A percentile compares a stretch with the other conserved stretches of the same genome.
Conservation (phyloP, 2,329 filamentous ascomycete genomes). For the Hypoxylon sp. region DNA sequence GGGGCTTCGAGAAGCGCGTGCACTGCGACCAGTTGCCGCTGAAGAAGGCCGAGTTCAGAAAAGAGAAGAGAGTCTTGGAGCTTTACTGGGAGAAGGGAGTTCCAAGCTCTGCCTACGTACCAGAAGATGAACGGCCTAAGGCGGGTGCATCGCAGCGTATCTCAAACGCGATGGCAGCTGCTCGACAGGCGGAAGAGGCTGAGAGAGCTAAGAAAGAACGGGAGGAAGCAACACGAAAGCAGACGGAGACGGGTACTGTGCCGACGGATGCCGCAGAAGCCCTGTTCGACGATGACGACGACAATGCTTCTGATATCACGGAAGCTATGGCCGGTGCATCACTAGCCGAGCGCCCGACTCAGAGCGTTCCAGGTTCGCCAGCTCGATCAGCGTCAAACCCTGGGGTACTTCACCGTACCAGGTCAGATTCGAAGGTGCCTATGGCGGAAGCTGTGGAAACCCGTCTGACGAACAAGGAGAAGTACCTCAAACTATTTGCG, state of each 20-base stretch:
- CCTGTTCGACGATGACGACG: conserved; percentile 94
- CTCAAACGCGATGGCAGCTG: conserved; percentile 81
- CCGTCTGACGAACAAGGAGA: conserved; percentile 93
- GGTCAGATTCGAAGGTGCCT: conserved; percentile 93
- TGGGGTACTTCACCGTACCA: conserved; percentile 85
- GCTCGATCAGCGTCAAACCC: conserved; percentile 78
- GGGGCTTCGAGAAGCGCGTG: conserved; percentile 98
- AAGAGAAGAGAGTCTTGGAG: conserved; percentile 93
- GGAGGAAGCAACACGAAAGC: conserved; percentile 91
- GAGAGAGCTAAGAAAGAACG: conserved; percentile 86
- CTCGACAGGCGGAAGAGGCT: conserved; percentile 85
- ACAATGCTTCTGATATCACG: conserved; percentile 89
- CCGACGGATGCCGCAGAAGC: conserved; percentile 94
- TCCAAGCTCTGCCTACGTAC: conserved; percentile 93
- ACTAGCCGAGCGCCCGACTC: conserved; percentile 88
- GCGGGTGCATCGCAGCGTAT: conserved; percentile 80
- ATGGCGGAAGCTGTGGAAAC: conserved; percentile 81
- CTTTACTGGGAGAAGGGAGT: conserved; percentile 99
- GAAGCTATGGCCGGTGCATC: conserved; percentile 94
- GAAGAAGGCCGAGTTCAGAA: conserved; percentile 99
- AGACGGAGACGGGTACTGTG: conserved; percentile 95
- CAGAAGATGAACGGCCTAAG: conserved; percentile 96
- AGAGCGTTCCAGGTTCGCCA: conserved; percentile 95
- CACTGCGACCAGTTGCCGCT: conserved; percentile 98
- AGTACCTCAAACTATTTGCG: conserved; percentile 91